Base-by-base conservation (phyloP, 2,329 filamentous ascomycete genomes). In the Chaetomiaceae sp. region DNA sequence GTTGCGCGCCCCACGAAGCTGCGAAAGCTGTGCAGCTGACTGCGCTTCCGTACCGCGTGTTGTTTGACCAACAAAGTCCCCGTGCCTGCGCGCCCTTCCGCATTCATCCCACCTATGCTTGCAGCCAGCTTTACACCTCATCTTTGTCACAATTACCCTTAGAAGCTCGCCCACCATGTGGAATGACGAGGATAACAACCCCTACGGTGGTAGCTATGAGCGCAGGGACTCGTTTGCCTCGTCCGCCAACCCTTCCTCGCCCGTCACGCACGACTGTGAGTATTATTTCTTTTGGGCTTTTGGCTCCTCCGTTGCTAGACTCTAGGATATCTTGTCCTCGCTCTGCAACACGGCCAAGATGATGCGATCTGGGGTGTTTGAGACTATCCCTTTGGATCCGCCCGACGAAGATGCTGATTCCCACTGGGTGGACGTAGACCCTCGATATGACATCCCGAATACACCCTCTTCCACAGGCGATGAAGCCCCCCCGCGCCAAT, bases 141-240 rank as follows among this genome's bases (percentile, higher is more conserved):
- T 42, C 34, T 39, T 39, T 48, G 44, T 51, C 23, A 9, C 30
- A 41, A 20, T 31, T 38, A 35, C 20, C 27, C 12, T 30, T 33
- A 41, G 34, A 43, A 5, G 13, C 13, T 16, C 38, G 19, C 37
- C n/a, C 46, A 41, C 20, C 60, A 97, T 97, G 92, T 97, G 92
- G 92, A 95, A 96, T 78, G 91, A 97, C 76, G 92, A 97, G 73
- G 89, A 97, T 66, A 97, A 97, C 73, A 97, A 97, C 68, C 92
- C 92, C 5, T 96, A 97, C 66, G 91, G 90, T 58, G 82, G 77
- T 63, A 92, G 89, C 69, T 96, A 95, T 73, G 88, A 93, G 68
- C 86, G 87, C 62, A 83, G 88, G 63, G 88, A 95, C 69, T 88
- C 87, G 55, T 82, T 86, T 67, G 78, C 82, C 40, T 89, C 85